A percentile compares a stretch with the other conserved stretches of the same genome.
These are phyloP conservation scores for Lentinula boryana DNA, from an alignment of 768 basidiomycete species.

Conservation along the genomic window DNA sequence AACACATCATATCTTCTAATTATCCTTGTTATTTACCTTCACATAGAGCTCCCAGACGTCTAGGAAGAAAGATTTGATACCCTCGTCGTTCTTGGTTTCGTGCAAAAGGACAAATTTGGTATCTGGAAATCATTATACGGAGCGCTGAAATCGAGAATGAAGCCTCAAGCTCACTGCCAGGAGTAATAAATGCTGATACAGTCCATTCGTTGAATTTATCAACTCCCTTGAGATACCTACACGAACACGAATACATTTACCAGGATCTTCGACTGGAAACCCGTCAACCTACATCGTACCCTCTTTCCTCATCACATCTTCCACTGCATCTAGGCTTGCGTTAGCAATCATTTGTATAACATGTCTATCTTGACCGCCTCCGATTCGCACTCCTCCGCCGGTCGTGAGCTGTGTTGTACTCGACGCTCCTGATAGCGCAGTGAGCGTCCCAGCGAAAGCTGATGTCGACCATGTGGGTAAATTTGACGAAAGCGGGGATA, in stretches of 20 bases:
- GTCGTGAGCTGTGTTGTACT: constrained; percentile 65
- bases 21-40: constrained; percentile 54
- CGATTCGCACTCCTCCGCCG: constrained; percentile 62
- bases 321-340: constrained; percentile 90
- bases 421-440: constrained; percentile 80
- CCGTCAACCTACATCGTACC: constrained; percentile 53
- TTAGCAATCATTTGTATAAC: constrained; percentile 99
- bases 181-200: constrained; percentile 92
- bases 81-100: constrained; percentile 95
- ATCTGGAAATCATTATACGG: constrained; percentile 42
- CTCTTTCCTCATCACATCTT: constrained; percentile 86
- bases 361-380: constrained; percentile 83
- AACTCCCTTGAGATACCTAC: constrained; percentile 90
- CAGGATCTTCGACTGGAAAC: background rate
- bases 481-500: constrained; percentile 74
- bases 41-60: constrained; percentile 98
- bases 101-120: constrained; percentile 94
- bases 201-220: constrained; percentile 99
- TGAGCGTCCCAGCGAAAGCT: constrained; percentile 85
- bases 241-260: constrained; percentile 8
- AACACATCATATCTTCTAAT: background rate
- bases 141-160: background rate
- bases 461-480: constrained; percentile 88
- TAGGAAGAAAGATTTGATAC: constrained; percentile 86
- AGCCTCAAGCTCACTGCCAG: constrained; percentile 66